A percentile compares a stretch with the other conserved stretches of the same genome.
Conservation (phyloP, 2,329 filamentous ascomycete genomes). For the Bipolaris cookei region DNA sequence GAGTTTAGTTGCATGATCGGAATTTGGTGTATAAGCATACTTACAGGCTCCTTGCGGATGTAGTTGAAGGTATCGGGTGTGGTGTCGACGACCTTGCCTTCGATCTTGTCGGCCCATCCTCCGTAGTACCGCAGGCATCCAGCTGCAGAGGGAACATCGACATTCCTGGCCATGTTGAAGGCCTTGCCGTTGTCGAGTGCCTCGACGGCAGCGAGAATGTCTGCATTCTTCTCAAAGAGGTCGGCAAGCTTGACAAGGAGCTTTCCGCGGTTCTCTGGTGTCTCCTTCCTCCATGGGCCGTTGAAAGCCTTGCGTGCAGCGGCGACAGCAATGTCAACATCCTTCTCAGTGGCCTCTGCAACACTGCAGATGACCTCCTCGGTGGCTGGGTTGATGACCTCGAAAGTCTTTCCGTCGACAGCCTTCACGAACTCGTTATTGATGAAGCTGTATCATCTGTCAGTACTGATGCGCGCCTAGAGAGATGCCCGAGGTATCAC, state of each 20-base stretch:
- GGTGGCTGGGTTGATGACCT: constrained; percentile 86
- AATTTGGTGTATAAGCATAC: constrained; percentile 20
- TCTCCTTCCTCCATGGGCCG: constrained; percentile 69
- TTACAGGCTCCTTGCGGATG: constrained; percentile 75
- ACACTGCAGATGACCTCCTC: constrained; percentile 86
- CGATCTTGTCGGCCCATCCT: constrained; percentile 91
- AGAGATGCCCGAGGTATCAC: neutral
- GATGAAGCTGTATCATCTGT: constrained; percentile 70
- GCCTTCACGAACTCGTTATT: constrained; percentile 89
- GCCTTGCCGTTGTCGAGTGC: constrained; percentile 89
- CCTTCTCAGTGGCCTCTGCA: constrained; percentile 85
- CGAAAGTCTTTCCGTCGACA: constrained; percentile 87
- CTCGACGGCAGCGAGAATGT: constrained; percentile 81
- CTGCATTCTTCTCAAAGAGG: constrained; percentile 76
- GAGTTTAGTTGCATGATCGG: constrained; percentile 23
- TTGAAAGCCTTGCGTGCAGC: constrained; percentile 88
- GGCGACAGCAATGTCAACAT: constrained; percentile 77
- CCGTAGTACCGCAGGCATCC: constrained; percentile 83
- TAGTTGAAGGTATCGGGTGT: constrained; percentile 81
- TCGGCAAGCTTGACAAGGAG: constrained; percentile 79
- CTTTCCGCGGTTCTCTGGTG: constrained; percentile 73
- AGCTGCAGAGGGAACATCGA: constrained; percentile 70
- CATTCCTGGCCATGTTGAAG: constrained; percentile 72
- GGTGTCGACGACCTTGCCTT: constrained; percentile 85
- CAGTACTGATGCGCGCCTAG: constrained; percentile 13